Evolutionary conservation across 2,329 filamentous ascomycete species (phyloP), one percentile per base, ranked within the genome.

Genomic region (Exophiala viscosa): DNA sequence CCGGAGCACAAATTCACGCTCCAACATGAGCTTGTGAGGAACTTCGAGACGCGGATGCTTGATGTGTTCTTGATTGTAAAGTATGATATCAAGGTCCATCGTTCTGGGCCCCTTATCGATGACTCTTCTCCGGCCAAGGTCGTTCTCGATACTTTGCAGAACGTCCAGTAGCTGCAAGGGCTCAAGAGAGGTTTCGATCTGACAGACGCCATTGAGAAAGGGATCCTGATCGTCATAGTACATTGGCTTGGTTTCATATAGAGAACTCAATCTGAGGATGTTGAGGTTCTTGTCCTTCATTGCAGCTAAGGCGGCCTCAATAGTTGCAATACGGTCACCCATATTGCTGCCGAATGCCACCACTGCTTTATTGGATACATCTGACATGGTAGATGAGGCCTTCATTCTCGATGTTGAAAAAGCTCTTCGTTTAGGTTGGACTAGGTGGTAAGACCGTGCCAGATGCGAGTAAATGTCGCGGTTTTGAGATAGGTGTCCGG

Each of bases 161-260:
- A 82, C 75, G 65, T 95, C 85, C 20, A 99, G 75, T 14, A 99
- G 79, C 39, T 83, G 79, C 39, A 92, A 72, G 0, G 93, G 91
- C 14, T 80, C 78, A 9, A 96, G 72, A 2, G 76, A 79, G 3
- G 93, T 97, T 71, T 90, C 85, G 45, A 96, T 83, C 90, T 96
- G 61, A 14, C 34, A 62, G 20, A 85, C 91, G 15, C 90, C 93
- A 67, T 99, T 99, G 43, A 96, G 75, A 66, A 99, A 99, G 28
- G 82, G 81, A 58, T 85, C 84, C 69, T 99, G 93, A 58, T 96
- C 87, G 58, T 87, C 75, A 59, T 96, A 87, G 70, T 99, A 99
- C 93, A 99, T 99, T 17, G 93, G 90, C 63, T 89, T 84, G 3
- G 92, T 99, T 73, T 97, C 90, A 81, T 93, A 99, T 2, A 99